Percentiles rank a stretch among this genome's conserved stretches.
Evolutionary conservation across 73 alveolate species (phyloP).

Genomic region (Stentor roeselii): DNA sequence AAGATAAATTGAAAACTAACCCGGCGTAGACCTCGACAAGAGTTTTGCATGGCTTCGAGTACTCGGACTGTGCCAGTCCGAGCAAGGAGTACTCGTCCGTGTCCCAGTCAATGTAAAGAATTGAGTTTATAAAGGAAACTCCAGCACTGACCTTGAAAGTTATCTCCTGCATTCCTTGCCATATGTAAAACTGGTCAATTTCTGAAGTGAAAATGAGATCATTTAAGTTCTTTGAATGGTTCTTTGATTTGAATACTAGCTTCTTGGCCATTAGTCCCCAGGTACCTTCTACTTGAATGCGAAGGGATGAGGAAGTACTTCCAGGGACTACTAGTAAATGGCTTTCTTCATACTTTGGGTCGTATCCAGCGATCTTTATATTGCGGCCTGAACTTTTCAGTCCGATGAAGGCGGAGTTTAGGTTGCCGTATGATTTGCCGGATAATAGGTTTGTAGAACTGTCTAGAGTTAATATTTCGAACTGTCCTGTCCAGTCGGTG

Average conservation of each 20-base stretch:
- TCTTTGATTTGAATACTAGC: background rate
- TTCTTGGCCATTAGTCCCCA: background rate
- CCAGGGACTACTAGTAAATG: conserved; percentile 16
- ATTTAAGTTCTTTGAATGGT: background rate
- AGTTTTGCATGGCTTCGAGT: background rate
- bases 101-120: conserved; percentile 1
- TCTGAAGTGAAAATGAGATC: background rate
- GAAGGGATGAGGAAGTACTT: background rate
- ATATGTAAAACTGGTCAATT: background rate
- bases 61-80: background rate
- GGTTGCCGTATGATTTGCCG: background rate
- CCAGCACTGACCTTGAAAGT: background rate
- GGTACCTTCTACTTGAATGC: background rate
- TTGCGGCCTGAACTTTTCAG: background rate
- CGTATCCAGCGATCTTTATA: background rate
- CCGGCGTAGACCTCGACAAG: background rate
- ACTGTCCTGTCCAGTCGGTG: background rate
- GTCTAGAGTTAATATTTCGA: background rate
- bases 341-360: background rate
- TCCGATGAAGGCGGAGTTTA: background rate
- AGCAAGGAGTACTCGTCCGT: background rate
- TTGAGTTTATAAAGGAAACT: background rate
- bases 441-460: too few species aligned
- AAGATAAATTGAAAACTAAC: background rate
- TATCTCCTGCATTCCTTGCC: background rate